Conservation (phyloP, 306 rosid genomes). For the Prunus campanulata region DNA sequence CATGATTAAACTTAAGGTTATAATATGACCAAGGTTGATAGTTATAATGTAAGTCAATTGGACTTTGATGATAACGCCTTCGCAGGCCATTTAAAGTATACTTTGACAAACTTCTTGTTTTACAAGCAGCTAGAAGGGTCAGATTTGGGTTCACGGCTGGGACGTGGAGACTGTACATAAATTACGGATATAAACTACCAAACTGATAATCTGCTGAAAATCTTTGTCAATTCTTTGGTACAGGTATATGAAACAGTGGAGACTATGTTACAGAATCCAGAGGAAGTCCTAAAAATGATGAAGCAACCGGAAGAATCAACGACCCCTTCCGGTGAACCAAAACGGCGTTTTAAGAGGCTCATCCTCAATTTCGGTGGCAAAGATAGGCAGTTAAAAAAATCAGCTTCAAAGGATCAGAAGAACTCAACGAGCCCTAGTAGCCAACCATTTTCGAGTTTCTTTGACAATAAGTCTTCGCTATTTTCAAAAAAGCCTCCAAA, state of each 20-base stretch:
- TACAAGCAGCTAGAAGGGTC: not conserved
- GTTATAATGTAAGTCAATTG: constrained; percentile 5
- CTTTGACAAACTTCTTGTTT: not conserved
- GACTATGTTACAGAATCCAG: constrained; percentile 74
- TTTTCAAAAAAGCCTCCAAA: constrained; percentile 74
- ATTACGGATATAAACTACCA: not conserved
- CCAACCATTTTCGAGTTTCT: constrained; percentile 75
- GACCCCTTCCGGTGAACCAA: constrained; percentile 37
- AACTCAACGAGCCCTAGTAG: constrained; percentile 38
- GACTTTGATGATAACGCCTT: constrained; percentile 1
- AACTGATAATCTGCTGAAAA: constrained; percentile 1
- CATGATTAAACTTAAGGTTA: not conserved
- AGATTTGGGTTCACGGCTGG: not conserved
- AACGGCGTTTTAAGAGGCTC: constrained; percentile 62
- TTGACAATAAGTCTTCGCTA: constrained; percentile 75
- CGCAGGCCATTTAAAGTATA: not conserved
- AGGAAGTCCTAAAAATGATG: constrained; percentile 62
- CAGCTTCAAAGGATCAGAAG: constrained; percentile 38
- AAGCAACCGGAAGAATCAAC: constrained; percentile 68
- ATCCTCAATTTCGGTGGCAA: constrained; percentile 70
- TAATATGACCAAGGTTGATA: constrained; percentile 11
- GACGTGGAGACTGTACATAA: not conserved
- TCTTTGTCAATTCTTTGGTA: not conserved
- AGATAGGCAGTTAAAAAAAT: constrained; percentile 46
- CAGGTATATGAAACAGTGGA: constrained; percentile 95